Base-by-base conservation (phyloP, 2,329 filamentous ascomycete species). In the Aspergillus unguis region DNA sequence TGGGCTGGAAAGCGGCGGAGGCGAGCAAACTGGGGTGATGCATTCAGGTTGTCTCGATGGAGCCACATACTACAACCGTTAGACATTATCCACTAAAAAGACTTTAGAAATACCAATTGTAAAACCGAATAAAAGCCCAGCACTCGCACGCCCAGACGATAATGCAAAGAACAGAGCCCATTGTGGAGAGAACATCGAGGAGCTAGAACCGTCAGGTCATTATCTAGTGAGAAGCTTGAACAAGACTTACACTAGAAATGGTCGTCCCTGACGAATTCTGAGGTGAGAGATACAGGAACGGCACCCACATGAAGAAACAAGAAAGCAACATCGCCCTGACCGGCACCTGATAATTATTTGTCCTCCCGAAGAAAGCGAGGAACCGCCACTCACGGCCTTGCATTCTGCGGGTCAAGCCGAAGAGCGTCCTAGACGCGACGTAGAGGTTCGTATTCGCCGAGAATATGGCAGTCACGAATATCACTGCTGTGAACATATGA, bases 81-180 rank as follows among this genome's bases (percentile, higher is more conserved):
- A 41, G 35, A 25, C 5, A 9, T 17, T 10, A 23, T 9, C 17
- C 5, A 35, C 26, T 11, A 28, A n/a, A 9, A 25, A 37, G 40
- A 38, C 46, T 50, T 17, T 17, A 25, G 58, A 60, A 67, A 52
- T 10, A 66, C 63, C 64, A 73, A 32, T 71, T 59, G 38, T 72
- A 73, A 49, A 68, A 75, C 4, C 64, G 62, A 37, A 76, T 70
- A 37, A 72, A 77, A 1, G 74, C 74, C 56, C 67, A 62, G 45
- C 71, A 75, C 49, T 75, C 66, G 45, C 69, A 75, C 0, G 68
- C 65, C 74, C 73, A 77, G 3, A 75, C 70, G 11, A 76, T 60
- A 3, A 66, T 42, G 23, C 54, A 54, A 8, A 59, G 65, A 4
- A 71, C 65, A 6, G 72, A 70, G 2, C 64, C 67, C 64, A 76